A percentile compares a stretch with the other conserved stretches of the same genome.
Evolutionary conservation across 768 basidiomycete species (phyloP).

Genomic region (Podaxis sp.): DNA sequence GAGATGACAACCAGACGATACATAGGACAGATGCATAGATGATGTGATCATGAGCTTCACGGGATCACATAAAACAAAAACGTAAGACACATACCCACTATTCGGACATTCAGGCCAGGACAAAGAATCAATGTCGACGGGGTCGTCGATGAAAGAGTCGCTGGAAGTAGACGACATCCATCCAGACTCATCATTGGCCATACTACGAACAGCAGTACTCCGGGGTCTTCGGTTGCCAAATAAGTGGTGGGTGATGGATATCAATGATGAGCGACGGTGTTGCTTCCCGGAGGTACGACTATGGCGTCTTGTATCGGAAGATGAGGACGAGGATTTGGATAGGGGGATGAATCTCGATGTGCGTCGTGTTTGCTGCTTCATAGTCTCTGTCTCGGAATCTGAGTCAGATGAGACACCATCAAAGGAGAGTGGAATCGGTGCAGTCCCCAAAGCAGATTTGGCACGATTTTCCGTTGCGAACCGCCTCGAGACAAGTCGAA

Average conservation of each 20-base stretch:
- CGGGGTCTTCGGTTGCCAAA: conserved; percentile 5
- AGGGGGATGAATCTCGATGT: conserved; percentile 21
- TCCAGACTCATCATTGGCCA: conserved; percentile 10
- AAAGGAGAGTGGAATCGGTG: conserved; percentile 4
- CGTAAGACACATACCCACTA: conserved; percentile 8
- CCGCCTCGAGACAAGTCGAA: conserved; percentile 37
- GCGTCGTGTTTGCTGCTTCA: background rate
- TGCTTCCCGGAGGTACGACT: conserved; percentile 13
- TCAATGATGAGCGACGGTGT: background rate
- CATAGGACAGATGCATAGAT: background rate
- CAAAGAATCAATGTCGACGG: background rate
- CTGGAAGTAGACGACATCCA: conserved; percentile 10
- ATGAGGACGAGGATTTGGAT: conserved; percentile 27
- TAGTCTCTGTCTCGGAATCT: background rate
- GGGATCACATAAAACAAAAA: background rate
- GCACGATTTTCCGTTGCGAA: background rate
- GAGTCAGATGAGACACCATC: background rate
- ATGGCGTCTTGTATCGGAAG: conserved; percentile 21
- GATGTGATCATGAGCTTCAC: background rate
- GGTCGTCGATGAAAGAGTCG: background rate
- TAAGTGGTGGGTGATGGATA: conserved; percentile 3
- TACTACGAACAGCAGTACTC: background rate
- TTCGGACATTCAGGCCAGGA: conserved; percentile 10
- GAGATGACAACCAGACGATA: background rate
- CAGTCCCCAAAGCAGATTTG: background rate